Evolutionary conservation across 1,139 yeast species (phyloP), one percentile per base, ranked within the genome.

Genomic region (Pneumocystis canis): DNA sequence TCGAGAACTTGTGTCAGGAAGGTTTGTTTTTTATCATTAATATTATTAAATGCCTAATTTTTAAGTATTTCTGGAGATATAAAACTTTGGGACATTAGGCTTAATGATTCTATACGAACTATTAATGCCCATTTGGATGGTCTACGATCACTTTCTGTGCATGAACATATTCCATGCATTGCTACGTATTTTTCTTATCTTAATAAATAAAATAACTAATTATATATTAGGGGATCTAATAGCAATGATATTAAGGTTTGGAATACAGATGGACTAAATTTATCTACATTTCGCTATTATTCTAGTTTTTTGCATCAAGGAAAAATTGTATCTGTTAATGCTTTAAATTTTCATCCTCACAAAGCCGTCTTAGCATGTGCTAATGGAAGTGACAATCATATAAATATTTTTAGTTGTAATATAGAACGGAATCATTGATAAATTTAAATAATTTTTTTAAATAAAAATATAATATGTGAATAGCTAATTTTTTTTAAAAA

Each of bases 61-160:
- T 28, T 35, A 35, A 81, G 92, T 2, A 77, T 87, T 0, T 94
- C 88, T 71, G 97, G 98, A 1, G 78, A 79, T 61, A 86, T 92
- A 2, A 86, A 85, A 67, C 72, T 92, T 35, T 94, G 98, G 98
- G 98, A 92, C 74, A 84, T 92, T 47, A 78, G 98, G 65, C 71
- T 77, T 58, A 80, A 82, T 64, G 83, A 83, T 14, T 92, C 97
- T 0, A 87, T 92, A 2, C 75, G 80, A 30, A 76, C 83, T 0
- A 89, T 83, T 73, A 77, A 77, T 37, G 82, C 85, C 1, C 81
- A 82, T 64, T 85, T 83, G 30, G 79, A 79, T 62, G 82, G 84
- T 7, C 81, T 89, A 79, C 80, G 95, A 18, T 80, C 88, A 39
- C 78, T 89, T 65, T 88, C 87, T 69, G 82, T 88, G 2, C 98